These are phyloP conservation scores for Sporobolomyces phaffii DNA, from an alignment of 768 basidiomycete species.

Conservation along the genomic window DNA sequence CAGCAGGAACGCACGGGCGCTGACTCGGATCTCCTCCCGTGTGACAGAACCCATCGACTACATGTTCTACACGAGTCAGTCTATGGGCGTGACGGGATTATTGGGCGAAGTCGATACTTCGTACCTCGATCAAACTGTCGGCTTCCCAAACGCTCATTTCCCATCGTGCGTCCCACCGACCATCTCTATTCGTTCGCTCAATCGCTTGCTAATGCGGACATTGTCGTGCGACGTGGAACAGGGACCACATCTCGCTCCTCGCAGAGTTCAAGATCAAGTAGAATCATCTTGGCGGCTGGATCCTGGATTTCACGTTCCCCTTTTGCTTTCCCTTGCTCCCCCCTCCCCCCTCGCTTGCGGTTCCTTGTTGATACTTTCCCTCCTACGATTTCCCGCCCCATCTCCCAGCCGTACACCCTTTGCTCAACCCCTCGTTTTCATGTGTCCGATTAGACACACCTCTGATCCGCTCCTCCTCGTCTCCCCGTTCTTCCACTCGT, in stretches of 20 bases:
- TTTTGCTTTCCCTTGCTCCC: neutral
- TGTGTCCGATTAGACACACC: too few relatives aligned
- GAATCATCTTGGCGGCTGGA: neutral
- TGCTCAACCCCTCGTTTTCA: neutral
- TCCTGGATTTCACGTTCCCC: neutral
- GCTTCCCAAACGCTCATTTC: constrained; percentile 94
- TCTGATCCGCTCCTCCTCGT: neutral
- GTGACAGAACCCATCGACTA: constrained; percentile 80
- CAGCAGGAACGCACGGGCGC: neutral
- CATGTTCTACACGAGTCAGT: constrained; percentile 77
- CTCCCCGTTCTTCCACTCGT: neutral
- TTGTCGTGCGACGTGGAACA: neutral
- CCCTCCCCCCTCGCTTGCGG: neutral
- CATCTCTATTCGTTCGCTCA: neutral
- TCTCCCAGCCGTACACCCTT: neutral
- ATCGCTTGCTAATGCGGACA: constrained; percentile 16
- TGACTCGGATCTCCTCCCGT: neutral
- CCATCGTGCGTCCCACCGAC: constrained; percentile 54
- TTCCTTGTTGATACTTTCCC: neutral
- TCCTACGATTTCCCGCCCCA: neutral
- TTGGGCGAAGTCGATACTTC: constrained; percentile 75
- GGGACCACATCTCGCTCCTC: constrained; percentile 40
- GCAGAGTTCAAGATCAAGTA: constrained; percentile 38
- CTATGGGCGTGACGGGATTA: constrained; percentile 70
- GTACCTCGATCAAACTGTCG: constrained; percentile 85